Base-by-base conservation (phyloP, 176 grass and related monocot genomes). In the Musa itinerans region DNA sequence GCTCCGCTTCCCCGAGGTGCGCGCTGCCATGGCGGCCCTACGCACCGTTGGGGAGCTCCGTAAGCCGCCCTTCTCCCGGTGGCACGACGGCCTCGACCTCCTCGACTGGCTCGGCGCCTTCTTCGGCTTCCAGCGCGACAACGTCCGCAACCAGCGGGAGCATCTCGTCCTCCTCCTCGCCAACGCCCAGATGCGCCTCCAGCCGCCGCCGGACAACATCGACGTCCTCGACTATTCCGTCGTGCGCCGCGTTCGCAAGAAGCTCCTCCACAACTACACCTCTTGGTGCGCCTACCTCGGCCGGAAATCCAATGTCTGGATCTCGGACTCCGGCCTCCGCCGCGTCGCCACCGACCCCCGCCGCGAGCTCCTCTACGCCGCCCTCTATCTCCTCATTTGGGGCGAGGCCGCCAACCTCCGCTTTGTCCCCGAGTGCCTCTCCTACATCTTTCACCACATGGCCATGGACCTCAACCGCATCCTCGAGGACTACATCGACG, bases 111-210 rank as follows among this genome's bases (percentile, higher is more conserved):
- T 98, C 20, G 90, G 94, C 19, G 74, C 69, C 58, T 89, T 76
- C 86, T 93, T 98, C 75, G 94, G 94, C 13, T 98, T 98, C 87
- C 94, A 98, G 86, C 59, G 2, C 50, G 74, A 93, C 88, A 98
- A 91, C 89, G 88, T 89, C 63, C 76, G 80, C 21, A 98, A 98
- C 83, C 94, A 98, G 88, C 83, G 88, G 63, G 94, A 98, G 82
- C 94, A 98, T 82, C 94, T 98, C 61, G 90, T 98, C 16, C 90
- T 98, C 57, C 86, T 98, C 80, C 94, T 98, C 50, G 90, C 94
- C 63, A 98, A 98, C 78, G 86, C 88, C 19, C 94, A 98, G 88
- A 92, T 98, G 80, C 89, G 89, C 24, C 74, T 64, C 7, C 65
- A 27, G 16, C 61, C 84, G 13, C 13, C 74, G 3, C 53, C 79